Evolutionary conservation across 1,284 basidiomycete genomes (phyloP).

Genomic region (Porodaedalea pini): DNA sequence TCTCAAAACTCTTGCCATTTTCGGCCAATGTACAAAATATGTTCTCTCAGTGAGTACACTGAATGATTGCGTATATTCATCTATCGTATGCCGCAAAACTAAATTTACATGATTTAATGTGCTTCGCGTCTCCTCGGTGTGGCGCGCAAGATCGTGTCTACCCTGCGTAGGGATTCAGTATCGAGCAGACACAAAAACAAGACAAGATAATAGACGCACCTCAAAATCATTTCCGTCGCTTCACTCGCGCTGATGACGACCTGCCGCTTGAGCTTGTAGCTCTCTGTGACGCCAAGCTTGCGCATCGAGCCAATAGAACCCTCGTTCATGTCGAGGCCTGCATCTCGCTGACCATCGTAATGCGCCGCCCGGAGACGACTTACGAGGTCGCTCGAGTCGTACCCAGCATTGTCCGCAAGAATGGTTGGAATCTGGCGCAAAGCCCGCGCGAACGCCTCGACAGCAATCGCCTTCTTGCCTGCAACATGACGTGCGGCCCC

Average conservation of each 20-base stretch:
- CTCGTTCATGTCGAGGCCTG: conserved; percentile 80
- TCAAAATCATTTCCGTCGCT: conserved; percentile 97
- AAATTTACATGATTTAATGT: conserved; percentile 12
- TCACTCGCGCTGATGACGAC: conserved; percentile 94
- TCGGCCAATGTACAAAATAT: too few species aligned
- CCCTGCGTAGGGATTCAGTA: conserved; percentile 27
- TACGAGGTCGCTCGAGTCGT: conserved; percentile 95
- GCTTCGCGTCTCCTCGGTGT: conserved; percentile 54
- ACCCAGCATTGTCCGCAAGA: conserved; percentile 96
- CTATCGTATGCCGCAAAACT: neutral
- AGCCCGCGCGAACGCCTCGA: conserved; percentile 87
- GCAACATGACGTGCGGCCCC: conserved; percentile 81
- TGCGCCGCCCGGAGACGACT: conserved; percentile 89
- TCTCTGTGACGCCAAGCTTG: conserved; percentile 87
- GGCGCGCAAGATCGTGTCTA: conserved; percentile 50
- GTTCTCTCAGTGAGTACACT: too few species aligned
- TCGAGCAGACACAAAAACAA: conserved; percentile 3
- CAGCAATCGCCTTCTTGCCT: conserved; percentile 95
- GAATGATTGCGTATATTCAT: too few species aligned
- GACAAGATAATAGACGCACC: conserved; percentile 49
- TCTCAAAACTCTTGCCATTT: neutral
- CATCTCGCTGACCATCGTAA: conserved; percentile 81
- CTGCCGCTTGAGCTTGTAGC: conserved; percentile 95
- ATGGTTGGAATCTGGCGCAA: conserved; percentile 95
- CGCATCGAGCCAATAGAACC: conserved; percentile 88